phyloP scores from a whole-genome alignment of 169 alveolate species.

The Cryptosporidium sp. region DNA sequence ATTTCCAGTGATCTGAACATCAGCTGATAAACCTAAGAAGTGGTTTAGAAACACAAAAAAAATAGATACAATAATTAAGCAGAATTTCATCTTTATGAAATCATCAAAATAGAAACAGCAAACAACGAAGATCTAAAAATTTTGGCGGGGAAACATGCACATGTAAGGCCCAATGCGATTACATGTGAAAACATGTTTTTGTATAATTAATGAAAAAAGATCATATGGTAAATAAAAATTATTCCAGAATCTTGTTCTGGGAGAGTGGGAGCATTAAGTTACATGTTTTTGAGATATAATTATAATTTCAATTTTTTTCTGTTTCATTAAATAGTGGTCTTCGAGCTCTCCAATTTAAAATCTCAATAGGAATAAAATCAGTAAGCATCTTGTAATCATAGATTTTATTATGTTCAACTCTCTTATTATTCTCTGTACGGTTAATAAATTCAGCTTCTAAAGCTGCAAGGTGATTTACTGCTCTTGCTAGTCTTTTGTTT shows the following conservation, averaged over 20 bases:
- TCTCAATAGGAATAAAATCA: background rate
- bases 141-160: background rate
- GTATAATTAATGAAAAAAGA: background rate
- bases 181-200: background rate
- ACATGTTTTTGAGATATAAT: background rate
- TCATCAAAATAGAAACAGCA: background rate
- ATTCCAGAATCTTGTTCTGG: background rate
- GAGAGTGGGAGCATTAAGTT: background rate
- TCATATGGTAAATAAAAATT: background rate
- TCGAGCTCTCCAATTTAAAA: background rate
- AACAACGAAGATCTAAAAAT: background rate
- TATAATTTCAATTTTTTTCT: background rate
- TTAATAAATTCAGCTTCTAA: conserved; percentile 4
- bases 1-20: background rate
- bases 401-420: background rate
- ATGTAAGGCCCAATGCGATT: background rate
- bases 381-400: background rate
- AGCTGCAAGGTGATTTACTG: conserved; percentile 2
- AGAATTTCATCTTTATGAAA: background rate
- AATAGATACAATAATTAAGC: background rate
- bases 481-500: background rate
- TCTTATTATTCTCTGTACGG: background rate
- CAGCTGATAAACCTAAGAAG: background rate
- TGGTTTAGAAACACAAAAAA: background rate
- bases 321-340: background rate